Percentiles rank a stretch among this genome's conserved stretches.
These are phyloP conservation scores for Coemansia sp. DNA, from an alignment of 371 early-diverging fungal genomes.

Conservation along the genomic window DNA sequence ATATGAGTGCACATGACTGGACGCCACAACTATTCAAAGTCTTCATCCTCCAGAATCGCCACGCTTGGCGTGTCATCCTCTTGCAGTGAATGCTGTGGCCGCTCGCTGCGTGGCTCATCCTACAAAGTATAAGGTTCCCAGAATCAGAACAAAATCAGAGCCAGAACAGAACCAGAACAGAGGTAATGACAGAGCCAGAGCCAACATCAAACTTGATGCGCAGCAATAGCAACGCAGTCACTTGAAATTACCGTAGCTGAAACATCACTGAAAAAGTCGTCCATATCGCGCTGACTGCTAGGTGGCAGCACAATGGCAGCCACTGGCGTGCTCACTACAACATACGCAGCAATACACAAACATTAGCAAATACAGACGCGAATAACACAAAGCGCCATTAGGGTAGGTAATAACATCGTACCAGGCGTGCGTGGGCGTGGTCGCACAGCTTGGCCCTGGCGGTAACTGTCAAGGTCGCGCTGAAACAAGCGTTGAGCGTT, in stretches of 20 bases:
- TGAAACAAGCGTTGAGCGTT: slow-evolving; percentile 39
- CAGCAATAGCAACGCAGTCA: neutral
- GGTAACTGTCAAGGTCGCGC: slow-evolving; percentile 40
- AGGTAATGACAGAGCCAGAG: too few species aligned
- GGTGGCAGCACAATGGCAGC: neutral
- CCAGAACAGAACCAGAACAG: too few species aligned
- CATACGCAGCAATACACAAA: neutral
- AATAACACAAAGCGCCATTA: neutral
- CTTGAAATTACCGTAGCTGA: slow-evolving; percentile 3
- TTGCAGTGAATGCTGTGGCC: neutral
- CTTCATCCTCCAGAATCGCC: slow-evolving; percentile 30
- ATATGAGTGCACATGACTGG: neutral
- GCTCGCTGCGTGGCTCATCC: neutral
- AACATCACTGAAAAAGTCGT: slow-evolving; percentile 12
- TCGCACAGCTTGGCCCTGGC: slow-evolving; percentile 14
- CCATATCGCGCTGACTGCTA: neutral
- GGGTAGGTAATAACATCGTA: too few species aligned
- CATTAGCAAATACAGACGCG: neutral
- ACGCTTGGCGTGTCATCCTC: slow-evolving; percentile 10
- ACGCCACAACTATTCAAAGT: slow-evolving; percentile 18
- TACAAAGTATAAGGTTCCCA: neutral
- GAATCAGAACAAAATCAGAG: too few species aligned
- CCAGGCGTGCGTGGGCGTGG: neutral
- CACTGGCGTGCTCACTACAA: slow-evolving; percentile 8
- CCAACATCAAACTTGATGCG: neutral